Conservation (phyloP, 2,329 filamentous ascomycete genomes). For the Biscogniauxia sp. region DNA sequence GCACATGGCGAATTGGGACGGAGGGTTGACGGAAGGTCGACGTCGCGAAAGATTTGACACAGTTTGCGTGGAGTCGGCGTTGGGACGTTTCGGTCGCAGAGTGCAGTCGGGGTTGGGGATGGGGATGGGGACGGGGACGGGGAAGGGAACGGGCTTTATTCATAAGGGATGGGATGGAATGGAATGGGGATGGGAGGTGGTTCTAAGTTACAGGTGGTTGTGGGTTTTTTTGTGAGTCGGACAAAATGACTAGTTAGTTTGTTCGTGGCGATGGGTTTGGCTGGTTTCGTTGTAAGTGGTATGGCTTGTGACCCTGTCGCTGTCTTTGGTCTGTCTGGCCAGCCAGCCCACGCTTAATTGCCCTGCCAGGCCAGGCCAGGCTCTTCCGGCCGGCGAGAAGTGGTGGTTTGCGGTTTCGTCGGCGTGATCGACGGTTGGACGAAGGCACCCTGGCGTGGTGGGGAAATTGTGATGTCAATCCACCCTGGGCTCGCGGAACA, state of each 20-base stretch:
- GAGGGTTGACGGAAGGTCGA: slow-evolving; percentile 10
- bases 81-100: neutral
- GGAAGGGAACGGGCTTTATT: neutral
- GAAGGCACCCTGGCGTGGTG: neutral
- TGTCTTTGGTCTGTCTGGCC: too few relatives aligned
- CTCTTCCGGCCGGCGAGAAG: neutral
- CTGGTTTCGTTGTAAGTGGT: too few relatives aligned
- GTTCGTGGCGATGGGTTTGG: neutral
- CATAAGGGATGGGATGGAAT: neutral
- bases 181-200: neutral
- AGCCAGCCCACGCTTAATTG: neutral
- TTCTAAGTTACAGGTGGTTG: neutral
- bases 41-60: neutral
- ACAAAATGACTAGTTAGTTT: neutral
- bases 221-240: neutral
- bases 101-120: neutral
- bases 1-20: slow-evolving; percentile 23
- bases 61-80: neutral
- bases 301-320: too few relatives aligned
- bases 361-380: neutral
- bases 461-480: neutral
- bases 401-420: neutral
- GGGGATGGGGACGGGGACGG: too few relatives aligned
- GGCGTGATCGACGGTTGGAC: neutral
- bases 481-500: neutral